phyloP scores from a whole-genome alignment of 345 rosid genomes.

The Eucalyptus cloeziana region DNA sequence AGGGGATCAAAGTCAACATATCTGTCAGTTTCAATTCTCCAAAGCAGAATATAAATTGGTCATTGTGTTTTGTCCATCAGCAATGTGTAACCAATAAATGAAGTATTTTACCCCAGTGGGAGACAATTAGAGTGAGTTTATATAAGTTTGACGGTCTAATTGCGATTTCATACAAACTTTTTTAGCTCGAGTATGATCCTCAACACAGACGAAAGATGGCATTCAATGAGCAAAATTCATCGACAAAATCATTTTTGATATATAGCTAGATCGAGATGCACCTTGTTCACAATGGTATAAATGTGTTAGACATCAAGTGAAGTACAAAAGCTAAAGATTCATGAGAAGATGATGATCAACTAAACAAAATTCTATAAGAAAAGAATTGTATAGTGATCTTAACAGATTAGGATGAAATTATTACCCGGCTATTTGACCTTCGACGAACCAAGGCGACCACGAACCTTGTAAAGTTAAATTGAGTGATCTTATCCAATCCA shows the following conservation, averaged over 20 bases:
- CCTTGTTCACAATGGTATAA: background rate
- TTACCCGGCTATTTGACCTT: conserved; percentile 17
- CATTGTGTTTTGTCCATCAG: background rate
- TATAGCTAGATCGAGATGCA: background rate
- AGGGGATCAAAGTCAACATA: background rate
- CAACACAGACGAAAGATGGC: background rate
- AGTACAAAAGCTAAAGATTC: background rate
- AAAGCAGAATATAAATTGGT: background rate
- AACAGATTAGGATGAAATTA: background rate
- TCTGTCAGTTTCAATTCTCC: background rate
- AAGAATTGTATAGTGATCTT: background rate
- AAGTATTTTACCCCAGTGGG: background rate
- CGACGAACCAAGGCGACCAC: conserved; percentile 10
- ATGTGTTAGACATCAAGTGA: background rate
- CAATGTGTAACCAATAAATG: background rate
- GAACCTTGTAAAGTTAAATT: conserved; percentile 1
- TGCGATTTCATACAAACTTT: background rate
- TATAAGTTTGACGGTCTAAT: background rate
- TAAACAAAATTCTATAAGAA: background rate
- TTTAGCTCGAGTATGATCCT: background rate
- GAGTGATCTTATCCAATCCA: conserved; percentile 13
- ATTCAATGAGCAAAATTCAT: background rate
- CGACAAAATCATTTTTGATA: background rate
- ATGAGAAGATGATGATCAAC: background rate
- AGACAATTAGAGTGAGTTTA: background rate